These are phyloP conservation scores for Limonium bicolor DNA, from an alignment of 148 eudicot genomes.

Conservation along the genomic window DNA sequence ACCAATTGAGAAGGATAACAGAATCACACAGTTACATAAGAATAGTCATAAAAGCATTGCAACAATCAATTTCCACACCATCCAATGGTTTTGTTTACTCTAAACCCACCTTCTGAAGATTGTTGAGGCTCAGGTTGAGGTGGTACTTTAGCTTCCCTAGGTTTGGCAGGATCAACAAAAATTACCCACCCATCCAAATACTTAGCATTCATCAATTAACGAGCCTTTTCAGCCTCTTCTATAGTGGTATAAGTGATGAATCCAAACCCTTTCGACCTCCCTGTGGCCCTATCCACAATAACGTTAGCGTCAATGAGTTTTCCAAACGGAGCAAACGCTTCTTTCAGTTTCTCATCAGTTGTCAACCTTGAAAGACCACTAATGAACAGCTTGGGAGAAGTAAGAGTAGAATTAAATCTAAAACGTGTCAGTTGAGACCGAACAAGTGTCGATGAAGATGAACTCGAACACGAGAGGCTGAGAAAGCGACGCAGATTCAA, in stretches of 20 bases:
- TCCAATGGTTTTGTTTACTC: conserved; percentile 77
- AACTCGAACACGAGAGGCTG: neutral
- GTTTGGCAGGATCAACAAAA: conserved; percentile 88
- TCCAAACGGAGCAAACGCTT: conserved; percentile 73
- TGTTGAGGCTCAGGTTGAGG: conserved; percentile 33
- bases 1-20: too few species aligned
- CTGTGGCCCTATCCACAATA: conserved; percentile 45
- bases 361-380: conserved; percentile 54
- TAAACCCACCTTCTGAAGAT: conserved; percentile 41
- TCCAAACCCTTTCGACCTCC: conserved; percentile 81
- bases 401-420: conserved; percentile 6
- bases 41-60: too few species aligned
- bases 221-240: conserved; percentile 87
- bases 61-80: conserved; percentile 51
- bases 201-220: conserved; percentile 71
- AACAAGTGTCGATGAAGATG: neutral
- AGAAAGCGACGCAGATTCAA: conserved; percentile 6
- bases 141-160: conserved; percentile 50
- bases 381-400: conserved; percentile 9
- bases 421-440: neutral
- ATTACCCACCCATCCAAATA: conserved; percentile 97
- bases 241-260: conserved; percentile 68
- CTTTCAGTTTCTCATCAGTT: conserved; percentile 71
- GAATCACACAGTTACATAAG: too few species aligned
- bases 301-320: conserved; percentile 72